Conservation (phyloP, 1,284 basidiomycete species). For the Hypsizygus ulmarius region DNA sequence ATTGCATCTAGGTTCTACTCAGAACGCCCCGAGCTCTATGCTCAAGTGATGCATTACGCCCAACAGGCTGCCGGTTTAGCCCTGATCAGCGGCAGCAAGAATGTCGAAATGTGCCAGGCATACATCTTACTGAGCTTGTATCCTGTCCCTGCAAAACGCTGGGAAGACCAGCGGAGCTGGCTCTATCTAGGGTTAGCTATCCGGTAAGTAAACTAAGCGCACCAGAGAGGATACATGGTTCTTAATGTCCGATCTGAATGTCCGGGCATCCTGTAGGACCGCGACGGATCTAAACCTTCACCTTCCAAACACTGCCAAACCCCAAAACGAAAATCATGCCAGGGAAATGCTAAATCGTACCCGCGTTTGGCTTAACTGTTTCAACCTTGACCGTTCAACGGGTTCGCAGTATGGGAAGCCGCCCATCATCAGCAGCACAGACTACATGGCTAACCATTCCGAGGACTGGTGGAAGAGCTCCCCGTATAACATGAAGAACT, state of each 20-base stretch:
- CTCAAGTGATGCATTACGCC: conserved; percentile 66
- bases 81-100: conserved; percentile 70
- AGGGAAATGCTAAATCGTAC: conserved; percentile 85
- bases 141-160: conserved; percentile 66
- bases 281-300: conserved; percentile 85
- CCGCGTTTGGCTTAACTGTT: conserved; percentile 84
- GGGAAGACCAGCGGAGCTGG: conserved; percentile 81
- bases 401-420: conserved; percentile 83
- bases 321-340: conserved; percentile 68
- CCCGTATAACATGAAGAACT: conserved; percentile 61
- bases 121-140: conserved; percentile 74
- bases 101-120: conserved; percentile 70
- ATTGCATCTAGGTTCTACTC: conserved; percentile 72
- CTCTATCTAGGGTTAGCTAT: conserved; percentile 78
- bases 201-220: conserved; percentile 34
- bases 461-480: conserved; percentile 74
- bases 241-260: not conserved
- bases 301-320: conserved; percentile 65
- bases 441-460: conserved; percentile 73
- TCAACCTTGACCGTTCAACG: conserved; percentile 79
- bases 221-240: conserved; percentile 23
- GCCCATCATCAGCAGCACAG: conserved; percentile 69
- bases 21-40: conserved; percentile 63
- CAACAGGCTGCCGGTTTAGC: conserved; percentile 71
- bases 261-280: conserved; percentile 41